phyloP scores from a whole-genome alignment of 208 protist genomes.

The Zelonia costaricensis region DNA sequence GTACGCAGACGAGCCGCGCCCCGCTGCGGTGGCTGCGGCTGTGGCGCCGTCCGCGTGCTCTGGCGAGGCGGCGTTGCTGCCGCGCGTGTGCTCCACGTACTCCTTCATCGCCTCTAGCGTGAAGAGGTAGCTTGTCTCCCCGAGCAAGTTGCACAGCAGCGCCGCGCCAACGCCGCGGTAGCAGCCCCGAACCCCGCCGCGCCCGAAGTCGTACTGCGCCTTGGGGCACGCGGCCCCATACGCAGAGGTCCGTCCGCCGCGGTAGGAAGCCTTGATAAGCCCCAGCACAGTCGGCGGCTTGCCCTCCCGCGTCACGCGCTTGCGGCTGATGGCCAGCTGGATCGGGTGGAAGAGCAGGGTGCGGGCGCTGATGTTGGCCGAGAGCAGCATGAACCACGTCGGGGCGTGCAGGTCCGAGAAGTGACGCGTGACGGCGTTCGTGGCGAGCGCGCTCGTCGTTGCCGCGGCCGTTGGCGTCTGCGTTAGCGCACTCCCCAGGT shows the following conservation, averaged over 20 bases:
- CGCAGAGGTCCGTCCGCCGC: conserved; percentile 39
- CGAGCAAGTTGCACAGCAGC: conserved; percentile 66
- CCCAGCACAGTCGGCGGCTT: conserved; percentile 45
- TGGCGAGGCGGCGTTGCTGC: background rate
- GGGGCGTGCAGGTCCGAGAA: conserved; percentile 80
- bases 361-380: conserved; percentile 57
- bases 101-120: conserved; percentile 79
- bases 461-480: background rate
- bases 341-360: conserved; percentile 86
- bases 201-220: conserved; percentile 35
- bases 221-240: conserved; percentile 12
- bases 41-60: background rate
- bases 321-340: conserved; percentile 73
- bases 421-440: conserved; percentile 78
- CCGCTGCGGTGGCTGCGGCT: background rate
- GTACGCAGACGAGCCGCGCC: background rate
- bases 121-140: conserved; percentile 75
- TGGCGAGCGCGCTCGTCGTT: conserved; percentile 23
- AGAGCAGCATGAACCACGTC: conserved; percentile 74
- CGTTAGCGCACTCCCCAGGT: background rate
- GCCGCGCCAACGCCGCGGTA: conserved; percentile 82
- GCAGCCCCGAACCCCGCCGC: conserved; percentile 54
- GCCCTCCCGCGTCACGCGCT: conserved; percentile 72
- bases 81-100: conserved; percentile 20
- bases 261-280: conserved; percentile 53